phyloP scores from a whole-genome alignment of 768 basidiomycete genomes.

The Pisolithus albus region DNA sequence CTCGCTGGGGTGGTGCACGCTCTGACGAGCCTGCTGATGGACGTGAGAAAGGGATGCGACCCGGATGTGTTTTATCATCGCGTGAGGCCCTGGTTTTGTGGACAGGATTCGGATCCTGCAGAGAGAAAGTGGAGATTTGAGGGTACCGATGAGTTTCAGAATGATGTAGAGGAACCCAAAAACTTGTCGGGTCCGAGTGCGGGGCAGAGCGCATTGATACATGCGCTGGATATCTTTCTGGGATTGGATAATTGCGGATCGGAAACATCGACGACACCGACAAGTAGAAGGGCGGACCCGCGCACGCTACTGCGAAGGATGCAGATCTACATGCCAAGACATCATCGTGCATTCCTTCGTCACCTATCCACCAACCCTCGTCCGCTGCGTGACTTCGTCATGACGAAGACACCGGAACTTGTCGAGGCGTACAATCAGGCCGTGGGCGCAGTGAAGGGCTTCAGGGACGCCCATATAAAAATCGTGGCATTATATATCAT shows the following conservation, averaged over 20 bases:
- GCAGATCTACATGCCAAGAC: slow-evolving; percentile 78
- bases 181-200: slow-evolving; percentile 75
- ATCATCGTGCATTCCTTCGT: slow-evolving; percentile 70
- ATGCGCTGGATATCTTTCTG: slow-evolving; percentile 66
- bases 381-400: slow-evolving; percentile 45
- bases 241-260: slow-evolving; percentile 41
- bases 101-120: slow-evolving; percentile 48
- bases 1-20: slow-evolving; percentile 61
- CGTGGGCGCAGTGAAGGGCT: slow-evolving; percentile 54
- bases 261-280: background rate
- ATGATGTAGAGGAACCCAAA: slow-evolving; percentile 34
- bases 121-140: slow-evolving; percentile 52
- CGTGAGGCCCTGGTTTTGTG: slow-evolving; percentile 29
- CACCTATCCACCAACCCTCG: slow-evolving; percentile 58
- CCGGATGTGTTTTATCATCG: slow-evolving; percentile 28
- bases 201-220: slow-evolving; percentile 75
- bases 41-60: slow-evolving; percentile 62
- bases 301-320: slow-evolving; percentile 59
- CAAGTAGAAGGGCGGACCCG: slow-evolving; percentile 14
- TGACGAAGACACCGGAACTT: slow-evolving; percentile 14
- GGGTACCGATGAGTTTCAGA: slow-evolving; percentile 33
- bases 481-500: slow-evolving; percentile 61
- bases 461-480: slow-evolving; percentile 65
- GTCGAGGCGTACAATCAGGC: slow-evolving; percentile 54
- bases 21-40: slow-evolving; percentile 52